phyloP scores from a whole-genome alignment of 495 filamentous ascomycete genomes.

The Podospora pseudoanserina region DNA sequence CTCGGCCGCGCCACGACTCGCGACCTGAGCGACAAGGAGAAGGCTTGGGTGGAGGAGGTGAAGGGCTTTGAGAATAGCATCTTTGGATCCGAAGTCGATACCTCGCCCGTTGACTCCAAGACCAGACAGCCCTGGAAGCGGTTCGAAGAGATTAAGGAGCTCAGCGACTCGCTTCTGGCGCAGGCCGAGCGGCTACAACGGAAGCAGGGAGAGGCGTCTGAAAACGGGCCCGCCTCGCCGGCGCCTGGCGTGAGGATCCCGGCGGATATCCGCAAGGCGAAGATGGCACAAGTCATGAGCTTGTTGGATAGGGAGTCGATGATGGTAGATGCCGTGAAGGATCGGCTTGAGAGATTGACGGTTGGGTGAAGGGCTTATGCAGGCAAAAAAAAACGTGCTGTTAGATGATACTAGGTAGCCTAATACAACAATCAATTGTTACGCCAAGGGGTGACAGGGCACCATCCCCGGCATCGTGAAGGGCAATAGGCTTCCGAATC shows the following conservation, averaged over 20 bases:
- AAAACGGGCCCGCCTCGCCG: slow-evolving; percentile 28
- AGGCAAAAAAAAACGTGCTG: not conserved
- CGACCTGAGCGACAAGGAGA: slow-evolving; percentile 71
- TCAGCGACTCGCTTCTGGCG: slow-evolving; percentile 51
- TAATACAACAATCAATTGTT: not conserved
- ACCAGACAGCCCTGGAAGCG: slow-evolving; percentile 43
- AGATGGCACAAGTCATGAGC: slow-evolving; percentile 63
- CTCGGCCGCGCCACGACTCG: slow-evolving; percentile 55
- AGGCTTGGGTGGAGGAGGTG: slow-evolving; percentile 64
- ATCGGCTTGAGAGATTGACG: slow-evolving; percentile 32
- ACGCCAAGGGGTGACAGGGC: not conserved
- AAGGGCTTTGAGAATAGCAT: slow-evolving; percentile 45
- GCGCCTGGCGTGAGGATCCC: slow-evolving; percentile 52
- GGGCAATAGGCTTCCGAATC: not conserved
- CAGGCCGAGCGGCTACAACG: slow-evolving; percentile 43
- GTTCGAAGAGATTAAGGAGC: slow-evolving; percentile 44
- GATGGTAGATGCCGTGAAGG: slow-evolving; percentile 48
- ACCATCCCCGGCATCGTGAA: not conserved
- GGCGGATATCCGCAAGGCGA: slow-evolving; percentile 61
- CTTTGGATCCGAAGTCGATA: slow-evolving; percentile 32
- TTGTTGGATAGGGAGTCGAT: slow-evolving; percentile 67
- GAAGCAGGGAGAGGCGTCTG: slow-evolving; percentile 30
- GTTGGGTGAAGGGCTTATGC: slow-evolving; percentile 21
- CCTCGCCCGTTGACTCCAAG: slow-evolving; percentile 18
- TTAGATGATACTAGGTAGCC: slow-evolving; percentile 8